Evolutionary conservation across 805 yeast species (phyloP).

Genomic region (Wickerhamiella alocasiicola): DNA sequence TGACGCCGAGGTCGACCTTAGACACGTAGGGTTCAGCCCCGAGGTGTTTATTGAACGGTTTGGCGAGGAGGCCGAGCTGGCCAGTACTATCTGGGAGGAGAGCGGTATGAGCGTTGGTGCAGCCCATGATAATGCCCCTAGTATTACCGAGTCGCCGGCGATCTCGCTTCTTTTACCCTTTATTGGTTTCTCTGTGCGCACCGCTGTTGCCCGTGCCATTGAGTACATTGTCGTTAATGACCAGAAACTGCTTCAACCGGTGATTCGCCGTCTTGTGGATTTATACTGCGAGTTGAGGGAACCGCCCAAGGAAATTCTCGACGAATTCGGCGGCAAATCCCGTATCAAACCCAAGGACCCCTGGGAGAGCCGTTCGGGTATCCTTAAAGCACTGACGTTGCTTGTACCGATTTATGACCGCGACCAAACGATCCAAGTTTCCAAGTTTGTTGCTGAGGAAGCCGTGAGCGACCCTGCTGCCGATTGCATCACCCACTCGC

Average conservation of each 20-base stretch:
- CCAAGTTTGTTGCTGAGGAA: slow-evolving; percentile 36
- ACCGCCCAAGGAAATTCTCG: slow-evolving; percentile 30
- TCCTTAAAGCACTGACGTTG: slow-evolving; percentile 53
- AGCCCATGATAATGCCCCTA: no score
- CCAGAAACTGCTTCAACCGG: slow-evolving; percentile 23
- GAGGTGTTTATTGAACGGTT: slow-evolving; percentile 71
- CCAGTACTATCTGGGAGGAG: slow-evolving; percentile 78
- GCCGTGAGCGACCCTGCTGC: slow-evolving; percentile 67
- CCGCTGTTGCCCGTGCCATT: slow-evolving; percentile 58
- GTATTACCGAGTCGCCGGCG: slow-evolving; percentile 32
- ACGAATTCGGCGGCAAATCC: slow-evolving; percentile 67
- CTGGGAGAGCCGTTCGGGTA: slow-evolving; percentile 79
- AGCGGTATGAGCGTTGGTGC: slow-evolving; percentile 23
- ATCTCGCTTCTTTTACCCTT: slow-evolving; percentile 37
- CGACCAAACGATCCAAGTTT: slow-evolving; percentile 15
- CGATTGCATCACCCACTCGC: slow-evolving; percentile 66
- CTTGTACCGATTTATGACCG: slow-evolving; percentile 37
- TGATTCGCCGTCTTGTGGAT: slow-evolving; percentile 37
- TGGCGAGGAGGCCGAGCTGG: slow-evolving; percentile 60
- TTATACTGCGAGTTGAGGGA: slow-evolving; percentile 62
- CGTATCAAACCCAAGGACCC: slow-evolving; percentile 54
- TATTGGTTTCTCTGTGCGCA: slow-evolving; percentile 47
- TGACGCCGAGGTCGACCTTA: slow-evolving; percentile 58
- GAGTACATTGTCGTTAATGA: slow-evolving; percentile 36
- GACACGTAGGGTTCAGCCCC: slow-evolving; percentile 37